Conservation (phyloP, 78 protist genomes). For the Dictyostelium capitatum region DNA sequence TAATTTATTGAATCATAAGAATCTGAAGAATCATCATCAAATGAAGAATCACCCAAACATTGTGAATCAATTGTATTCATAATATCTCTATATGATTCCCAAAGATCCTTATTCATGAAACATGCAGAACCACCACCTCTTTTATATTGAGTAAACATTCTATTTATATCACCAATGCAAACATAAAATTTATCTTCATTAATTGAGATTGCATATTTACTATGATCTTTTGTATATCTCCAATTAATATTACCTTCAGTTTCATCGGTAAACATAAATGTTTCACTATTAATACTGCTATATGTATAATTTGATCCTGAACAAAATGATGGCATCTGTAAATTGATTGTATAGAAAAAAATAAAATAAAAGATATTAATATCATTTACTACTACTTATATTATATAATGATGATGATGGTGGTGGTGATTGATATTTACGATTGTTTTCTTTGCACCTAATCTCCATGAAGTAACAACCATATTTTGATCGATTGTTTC, state of each 20-base stretch:
- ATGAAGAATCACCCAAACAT: not conserved
- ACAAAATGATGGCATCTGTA: slow-evolving; percentile 73
- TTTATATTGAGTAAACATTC: slow-evolving; percentile 73
- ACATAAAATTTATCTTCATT: slow-evolving; percentile 8
- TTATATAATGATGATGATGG: too few relatives aligned
- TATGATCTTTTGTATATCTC: slow-evolving; percentile 84
- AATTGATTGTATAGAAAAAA: too few relatives aligned
- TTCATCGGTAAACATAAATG: not conserved
- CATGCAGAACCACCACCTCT: slow-evolving; percentile 89
- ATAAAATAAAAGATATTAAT: not conserved
- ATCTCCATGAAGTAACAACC: slow-evolving; percentile 64
- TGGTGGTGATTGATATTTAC: too few relatives aligned
- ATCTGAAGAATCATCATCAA: too few relatives aligned
- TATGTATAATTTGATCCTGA: slow-evolving; percentile 34
- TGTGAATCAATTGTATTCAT: not conserved
- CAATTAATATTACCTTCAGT: slow-evolving; percentile 4
- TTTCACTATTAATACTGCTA: slow-evolving; percentile 25
- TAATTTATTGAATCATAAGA: too few relatives aligned
- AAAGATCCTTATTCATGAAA: slow-evolving; percentile 5
- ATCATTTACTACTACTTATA: not conserved
- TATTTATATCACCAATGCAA: slow-evolving; percentile 87
- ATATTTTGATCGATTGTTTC: slow-evolving; percentile 44
- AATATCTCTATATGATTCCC: slow-evolving; percentile 14
- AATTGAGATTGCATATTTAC: slow-evolving; percentile 80
- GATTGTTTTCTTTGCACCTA: slow-evolving; percentile 40